Evolutionary conservation across 2,329 filamentous ascomycete species (phyloP).

Genomic region (Colletotrichum melonis): DNA sequence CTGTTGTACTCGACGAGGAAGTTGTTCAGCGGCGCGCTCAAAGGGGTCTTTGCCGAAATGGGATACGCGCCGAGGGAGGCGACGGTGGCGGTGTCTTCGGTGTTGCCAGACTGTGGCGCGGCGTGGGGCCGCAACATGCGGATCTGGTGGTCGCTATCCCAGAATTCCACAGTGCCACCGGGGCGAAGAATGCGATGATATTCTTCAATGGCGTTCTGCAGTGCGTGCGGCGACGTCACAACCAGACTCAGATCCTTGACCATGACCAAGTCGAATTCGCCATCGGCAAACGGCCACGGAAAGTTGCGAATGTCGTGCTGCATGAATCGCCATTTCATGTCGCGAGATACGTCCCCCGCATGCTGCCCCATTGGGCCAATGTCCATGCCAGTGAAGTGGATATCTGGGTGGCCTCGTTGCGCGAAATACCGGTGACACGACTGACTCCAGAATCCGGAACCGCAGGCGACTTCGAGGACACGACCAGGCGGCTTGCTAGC

Average conservation of each 20-base stretch:
- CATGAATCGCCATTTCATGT: constrained; percentile 89
- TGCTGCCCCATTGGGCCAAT: constrained; percentile 74
- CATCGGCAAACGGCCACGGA: constrained; percentile 82
- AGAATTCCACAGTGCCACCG: constrained; percentile 85
- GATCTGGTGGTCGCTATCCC: constrained; percentile 88
- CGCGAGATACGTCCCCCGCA: constrained; percentile 64
- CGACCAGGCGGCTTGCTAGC: constrained; percentile 76
- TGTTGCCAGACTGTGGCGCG: constrained; percentile 56
- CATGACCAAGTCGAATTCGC: constrained; percentile 89
- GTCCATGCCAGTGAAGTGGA: constrained; percentile 86
- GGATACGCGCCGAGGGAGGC: constrained; percentile 82
- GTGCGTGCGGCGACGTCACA: constrained; percentile 68
- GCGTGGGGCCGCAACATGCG: constrained; percentile 86
- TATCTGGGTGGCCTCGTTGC: constrained; percentile 72
- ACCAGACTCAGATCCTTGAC: constrained; percentile 83
- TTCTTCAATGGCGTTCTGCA: constrained; percentile 71
- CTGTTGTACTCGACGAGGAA: constrained; percentile 86
- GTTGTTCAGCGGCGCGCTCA: constrained; percentile 83
- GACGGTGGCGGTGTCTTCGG: constrained; percentile 54
- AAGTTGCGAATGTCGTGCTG: constrained; percentile 84
- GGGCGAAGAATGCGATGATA: constrained; percentile 80
- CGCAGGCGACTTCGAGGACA: constrained; percentile 89
- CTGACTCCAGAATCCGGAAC: constrained; percentile 89
- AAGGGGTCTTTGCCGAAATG: constrained; percentile 84
- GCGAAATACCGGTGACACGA: constrained; percentile 86